A percentile compares a stretch with the other conserved stretches of the same genome.
Conservation (phyloP, 2,329 filamentous ascomycete genomes). For the Calonectria pseudoreteaudii region DNA sequence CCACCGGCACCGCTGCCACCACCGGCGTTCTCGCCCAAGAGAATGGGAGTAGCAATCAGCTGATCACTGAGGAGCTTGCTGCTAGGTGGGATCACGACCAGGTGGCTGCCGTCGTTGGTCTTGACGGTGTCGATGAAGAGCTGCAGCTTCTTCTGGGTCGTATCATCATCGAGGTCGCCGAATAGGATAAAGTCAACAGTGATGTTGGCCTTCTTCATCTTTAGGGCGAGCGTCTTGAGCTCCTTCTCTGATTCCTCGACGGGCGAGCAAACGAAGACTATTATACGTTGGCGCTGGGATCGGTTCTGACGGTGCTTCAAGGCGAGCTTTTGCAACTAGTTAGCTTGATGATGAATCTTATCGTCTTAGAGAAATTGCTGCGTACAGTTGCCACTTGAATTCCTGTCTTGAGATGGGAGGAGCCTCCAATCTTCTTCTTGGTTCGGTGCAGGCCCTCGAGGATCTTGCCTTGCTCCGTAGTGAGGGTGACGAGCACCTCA, state of each 20-base stretch:
- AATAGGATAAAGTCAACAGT: slow-evolving; percentile 96
- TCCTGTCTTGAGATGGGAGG: slow-evolving; percentile 88
- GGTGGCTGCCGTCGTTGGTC: slow-evolving; percentile 88
- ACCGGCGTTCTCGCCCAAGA: slow-evolving; percentile 81
- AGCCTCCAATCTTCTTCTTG: slow-evolving; percentile 89
- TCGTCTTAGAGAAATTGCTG: slow-evolving; percentile 19
- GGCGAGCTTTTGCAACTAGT: slow-evolving; percentile 74
- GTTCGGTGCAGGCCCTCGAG: slow-evolving; percentile 92
- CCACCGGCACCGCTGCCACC: slow-evolving; percentile 67
- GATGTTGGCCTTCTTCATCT: slow-evolving; percentile 98
- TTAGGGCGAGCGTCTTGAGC: slow-evolving; percentile 89
- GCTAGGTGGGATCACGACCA: slow-evolving; percentile 91
- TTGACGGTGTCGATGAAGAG: slow-evolving; percentile 96
- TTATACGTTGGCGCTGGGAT: slow-evolving; percentile 94
- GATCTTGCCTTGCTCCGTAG: slow-evolving; percentile 95
- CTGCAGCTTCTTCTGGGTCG: slow-evolving; percentile 89
- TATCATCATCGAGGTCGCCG: slow-evolving; percentile 91
- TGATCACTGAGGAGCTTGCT: slow-evolving; percentile 93
- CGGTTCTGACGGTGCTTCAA: slow-evolving; percentile 99
- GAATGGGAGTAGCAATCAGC: slow-evolving; percentile 88
- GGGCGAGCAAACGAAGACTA: slow-evolving; percentile 95
- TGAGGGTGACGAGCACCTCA: slow-evolving; percentile 95
- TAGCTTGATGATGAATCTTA: slow-evolving; percentile 6
- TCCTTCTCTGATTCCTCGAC: slow-evolving; percentile 91
- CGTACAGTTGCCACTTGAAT: slow-evolving; percentile 95